phyloP scores from a whole-genome alignment of 768 basidiomycete species.

The Cyathus striatus region DNA sequence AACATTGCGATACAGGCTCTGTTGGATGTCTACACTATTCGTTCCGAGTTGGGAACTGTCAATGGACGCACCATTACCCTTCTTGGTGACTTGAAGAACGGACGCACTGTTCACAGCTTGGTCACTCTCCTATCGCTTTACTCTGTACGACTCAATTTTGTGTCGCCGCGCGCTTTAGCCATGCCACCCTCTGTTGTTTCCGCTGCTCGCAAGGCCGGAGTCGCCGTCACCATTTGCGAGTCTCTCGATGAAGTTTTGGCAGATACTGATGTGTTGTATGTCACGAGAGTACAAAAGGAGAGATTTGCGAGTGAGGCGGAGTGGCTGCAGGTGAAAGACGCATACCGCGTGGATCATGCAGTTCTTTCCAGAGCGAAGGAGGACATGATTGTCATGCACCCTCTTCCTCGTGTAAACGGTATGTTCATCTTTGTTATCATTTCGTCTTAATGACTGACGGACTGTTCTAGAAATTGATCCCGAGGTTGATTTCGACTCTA shows the following conservation, averaged over 20 bases:
- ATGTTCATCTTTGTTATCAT: constrained; percentile 12
- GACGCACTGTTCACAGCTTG: constrained; percentile 94
- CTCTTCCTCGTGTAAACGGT: constrained; percentile 92
- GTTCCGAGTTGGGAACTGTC: constrained; percentile 95
- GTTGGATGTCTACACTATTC: constrained; percentile 89
- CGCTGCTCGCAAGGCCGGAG: constrained; percentile 79
- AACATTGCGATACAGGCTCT: constrained; percentile 49
- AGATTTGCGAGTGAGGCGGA: constrained; percentile 77
- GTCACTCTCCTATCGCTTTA: constrained; percentile 91
- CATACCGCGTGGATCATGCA: constrained; percentile 91
- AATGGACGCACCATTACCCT: constrained; percentile 92
- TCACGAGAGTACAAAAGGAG: constrained; percentile 95
- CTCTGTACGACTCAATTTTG: constrained; percentile 92
- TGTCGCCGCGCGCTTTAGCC: constrained; percentile 77
- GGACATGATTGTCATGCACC: constrained; percentile 99
- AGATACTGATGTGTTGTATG: constrained; percentile 95
- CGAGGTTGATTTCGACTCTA: constrained; percentile 94
- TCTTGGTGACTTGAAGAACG: constrained; percentile 96
- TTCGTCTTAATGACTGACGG: constrained; percentile 1
- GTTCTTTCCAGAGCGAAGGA: constrained; percentile 90
- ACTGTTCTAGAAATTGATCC: constrained; percentile 86
- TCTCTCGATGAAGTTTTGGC: constrained; percentile 88
- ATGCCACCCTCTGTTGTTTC: constrained; percentile 88
- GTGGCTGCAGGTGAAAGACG: constrained; percentile 89
- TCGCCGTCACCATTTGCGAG: constrained; percentile 75